These are phyloP conservation scores for Vitis rotundifolia DNA, from an alignment of 164 flowering plant species.

Conservation along the genomic window DNA sequence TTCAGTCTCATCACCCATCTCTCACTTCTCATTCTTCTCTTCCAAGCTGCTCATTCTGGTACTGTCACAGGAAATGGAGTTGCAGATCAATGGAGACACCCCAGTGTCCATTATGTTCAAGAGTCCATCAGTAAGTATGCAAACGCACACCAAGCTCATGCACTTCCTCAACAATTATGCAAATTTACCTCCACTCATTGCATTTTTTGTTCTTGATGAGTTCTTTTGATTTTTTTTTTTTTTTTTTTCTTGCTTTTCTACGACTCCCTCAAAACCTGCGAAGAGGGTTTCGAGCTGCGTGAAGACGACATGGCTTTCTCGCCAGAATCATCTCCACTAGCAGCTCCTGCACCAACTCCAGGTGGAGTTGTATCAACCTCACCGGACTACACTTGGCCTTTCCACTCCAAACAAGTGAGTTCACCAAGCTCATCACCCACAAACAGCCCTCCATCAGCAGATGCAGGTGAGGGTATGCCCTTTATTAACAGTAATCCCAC, in stretches of 20 bases:
- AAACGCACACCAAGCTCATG: too few species aligned
- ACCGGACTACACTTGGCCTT: neutral
- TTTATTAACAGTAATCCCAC: too few species aligned
- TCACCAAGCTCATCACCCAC: neutral
- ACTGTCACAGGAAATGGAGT: neutral
- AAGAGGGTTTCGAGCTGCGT: neutral
- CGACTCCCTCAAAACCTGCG: neutral
- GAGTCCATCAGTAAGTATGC: neutral
- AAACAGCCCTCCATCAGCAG: neutral
- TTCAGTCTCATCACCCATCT: neutral
- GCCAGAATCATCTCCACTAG: neutral
- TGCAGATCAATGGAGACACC: neutral
- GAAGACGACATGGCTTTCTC: neutral
- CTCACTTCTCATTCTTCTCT: neutral
- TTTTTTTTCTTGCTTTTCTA: too few species aligned
- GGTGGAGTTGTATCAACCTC: neutral
- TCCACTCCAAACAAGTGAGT: neutral
- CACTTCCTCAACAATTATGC: too few species aligned
- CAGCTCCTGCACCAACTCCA: slow-evolving; percentile 2
- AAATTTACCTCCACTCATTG: too few species aligned
- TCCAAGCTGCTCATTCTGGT: neutral
- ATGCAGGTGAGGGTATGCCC: neutral
- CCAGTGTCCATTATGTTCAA: neutral
- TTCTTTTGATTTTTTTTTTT: too few species aligned
- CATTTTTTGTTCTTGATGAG: too few species aligned